Evolutionary conservation across 2,329 filamentous ascomycete genomes (phyloP), one percentile per base, ranked within the genome.

Genomic region (Botryotinia convoluta): DNA sequence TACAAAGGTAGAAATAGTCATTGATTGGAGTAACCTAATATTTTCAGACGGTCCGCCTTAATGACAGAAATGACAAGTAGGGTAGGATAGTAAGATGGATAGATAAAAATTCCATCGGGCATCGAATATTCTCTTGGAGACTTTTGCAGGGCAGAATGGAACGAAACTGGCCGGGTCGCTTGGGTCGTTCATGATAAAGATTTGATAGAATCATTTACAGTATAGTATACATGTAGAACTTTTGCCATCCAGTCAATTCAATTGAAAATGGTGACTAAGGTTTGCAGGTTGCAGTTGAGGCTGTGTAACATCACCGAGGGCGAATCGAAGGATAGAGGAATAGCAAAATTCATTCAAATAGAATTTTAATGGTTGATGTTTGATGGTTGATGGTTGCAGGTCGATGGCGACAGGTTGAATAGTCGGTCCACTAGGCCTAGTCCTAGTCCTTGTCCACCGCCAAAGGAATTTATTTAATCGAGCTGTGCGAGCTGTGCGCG

Each of bases 31-130:
- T 42, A 62, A n/a, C 45, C 22, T 48, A 16, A 16, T 45, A 22
- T 37, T 71, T 61, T 35, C 62, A 61, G 44, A 72, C 44, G n/a
- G 63, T n/a, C 57, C 65, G 64, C 32, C 26, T 42, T 18, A 35
- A 68, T 72, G 71, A 61, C 64, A 39, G n/a, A 12, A 26, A 54
- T 18, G n/a, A 18, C n/a, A 7, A 29, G 51, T 29, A 54, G 51
- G 51, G 26, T 29, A 54, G 51, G n/a, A 54, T 7, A 29, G 48
- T 54, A 29, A n/a, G 26, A 29, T 54, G 14, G n/a, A 54, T 29
- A 8, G 60, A 62, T 26, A 1, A 16, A 22, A 26, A 37, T 45
- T 7, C 22, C 32, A 29, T 71, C 48, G 69, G 69, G 69, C 44
- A 65, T 71, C 29, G 69, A 44, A 64, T 45, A 54, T 71, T 71